Evolutionary conservation across 345 rosid species (phyloP), one percentile per base, ranked within the genome.

Genomic region (Bruguiera parviflora): DNA sequence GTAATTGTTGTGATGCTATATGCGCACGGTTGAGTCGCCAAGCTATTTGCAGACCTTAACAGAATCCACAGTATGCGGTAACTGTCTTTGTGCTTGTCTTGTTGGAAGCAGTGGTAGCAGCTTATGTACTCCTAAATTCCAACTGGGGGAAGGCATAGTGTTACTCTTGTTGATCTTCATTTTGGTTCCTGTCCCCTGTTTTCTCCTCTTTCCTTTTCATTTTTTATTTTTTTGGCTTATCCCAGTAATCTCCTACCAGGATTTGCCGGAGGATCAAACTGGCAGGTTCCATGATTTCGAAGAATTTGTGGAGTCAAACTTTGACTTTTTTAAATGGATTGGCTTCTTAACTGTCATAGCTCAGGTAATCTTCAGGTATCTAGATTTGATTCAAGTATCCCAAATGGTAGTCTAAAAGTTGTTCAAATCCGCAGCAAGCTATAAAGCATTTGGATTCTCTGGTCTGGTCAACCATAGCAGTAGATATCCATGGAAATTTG

Each of bases 221-320:
- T 2, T 8, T 8, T 39, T 33, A 37, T 3, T 20, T 60, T 52
- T 13, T 33, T 25, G 32, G 21, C 2, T 58, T 13, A 29, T 8
- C 25, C 10, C 8, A 3, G 1, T 47, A 47, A 22, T 64, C 10
- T 19, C 37, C 11, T 31, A 15, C 59, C 71, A 87, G 88, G 91
- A 87, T 81, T 70, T 87, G 33, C 91, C 91, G 0, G 82, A 83
- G 65, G 91, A 87, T 76, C 86, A 82, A 29, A 87, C 86, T 0
- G 87, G 86, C 27, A 85, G 85, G 62, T 74, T 87, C 56, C 79
- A 72, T 22, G 84, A 82, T 72, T 82, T 85, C 59, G 71, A 74
- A 70, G 74, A 80, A 19, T 85, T 84, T 61, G 83, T 87, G 32
- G n/a, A 80, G 53, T 80, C 87, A 0, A 83, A 87, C 65, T 53